Base-by-base conservation (phyloP, 108 stramenopile species). In the Pseudonitzschia multiseries region DNA sequence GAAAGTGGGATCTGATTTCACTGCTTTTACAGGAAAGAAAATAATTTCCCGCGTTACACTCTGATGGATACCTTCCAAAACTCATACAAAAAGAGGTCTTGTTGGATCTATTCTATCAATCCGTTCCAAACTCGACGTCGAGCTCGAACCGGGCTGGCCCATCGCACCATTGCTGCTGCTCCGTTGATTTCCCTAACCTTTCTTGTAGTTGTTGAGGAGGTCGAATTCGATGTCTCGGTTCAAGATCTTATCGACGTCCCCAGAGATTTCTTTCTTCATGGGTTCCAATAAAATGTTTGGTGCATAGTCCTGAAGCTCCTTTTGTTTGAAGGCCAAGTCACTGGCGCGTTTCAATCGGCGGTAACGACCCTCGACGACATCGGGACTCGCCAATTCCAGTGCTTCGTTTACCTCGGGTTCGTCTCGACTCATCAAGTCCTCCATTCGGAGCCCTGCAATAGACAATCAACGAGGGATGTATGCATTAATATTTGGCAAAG, bases 341-440 rank as follows among this genome's bases (percentile, higher is more conserved):
- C 91, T 88, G 26, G 94, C 94, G 40, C 92, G 89, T 83, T 90
- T 90, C 70, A 95, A 79, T 54, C 94, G 87, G 70, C 94, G 92
- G 15, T 87, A 88, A 53, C 94, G 90, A 54, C 84, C 94, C 28
- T 87, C 87, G 21, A 89, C 71, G n/a, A 89, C 78, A 64, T 89
- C 90, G 46, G 90, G 87, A 64, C 88, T 83, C 42, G 94, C 88
- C 79, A 93, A 85, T 61, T 80, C 75, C 74, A 95, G 78, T 33
- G 94, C 94, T 68, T 95, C 94, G 69, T 84, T 79, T 36, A 95
- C 86, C 52, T 89, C 89, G 14, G 80, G 79, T 41, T 85, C 78
- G 43, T 86, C 84, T 56, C 88, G 86, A 75, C 82, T 93, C 73
- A 95, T 79, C 69, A 93, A 76, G 71, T 95, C 94, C 70, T 95